phyloP scores from a whole-genome alignment of 768 basidiomycete species.

The Cystofilobasidium bisporidii region DNA sequence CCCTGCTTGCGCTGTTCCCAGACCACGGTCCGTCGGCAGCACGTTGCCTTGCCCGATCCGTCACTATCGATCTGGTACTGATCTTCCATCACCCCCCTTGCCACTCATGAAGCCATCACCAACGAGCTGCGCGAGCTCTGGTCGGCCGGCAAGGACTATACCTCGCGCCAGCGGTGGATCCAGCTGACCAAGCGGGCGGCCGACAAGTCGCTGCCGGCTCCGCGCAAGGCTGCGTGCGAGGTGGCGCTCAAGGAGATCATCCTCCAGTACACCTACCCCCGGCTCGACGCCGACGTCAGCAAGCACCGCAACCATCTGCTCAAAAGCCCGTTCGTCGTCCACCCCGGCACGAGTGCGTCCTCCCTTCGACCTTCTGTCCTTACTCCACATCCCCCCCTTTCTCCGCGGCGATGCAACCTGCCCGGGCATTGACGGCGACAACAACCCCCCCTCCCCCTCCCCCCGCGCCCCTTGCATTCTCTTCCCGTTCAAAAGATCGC shows the following conservation, averaged over 20 bases:
- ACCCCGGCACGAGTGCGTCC: slow-evolving; percentile 66
- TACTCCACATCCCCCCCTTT: background rate
- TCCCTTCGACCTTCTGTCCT: background rate
- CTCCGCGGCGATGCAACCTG: no score
- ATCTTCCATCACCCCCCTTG: background rate
- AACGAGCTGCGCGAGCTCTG: background rate
- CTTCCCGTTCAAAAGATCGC: slow-evolving; percentile 48
- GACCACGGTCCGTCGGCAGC: slow-evolving; percentile 43
- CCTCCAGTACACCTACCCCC: slow-evolving; percentile 88
- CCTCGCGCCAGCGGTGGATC: slow-evolving; percentile 7
- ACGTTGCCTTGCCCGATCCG: slow-evolving; percentile 15
- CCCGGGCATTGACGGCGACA: no score
- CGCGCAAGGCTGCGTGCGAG: background rate
- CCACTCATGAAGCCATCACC: background rate
- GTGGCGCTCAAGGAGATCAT: slow-evolving; percentile 72
- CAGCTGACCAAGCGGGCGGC: background rate
- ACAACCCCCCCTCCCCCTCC: background rate
- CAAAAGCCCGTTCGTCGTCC: slow-evolving; percentile 93
- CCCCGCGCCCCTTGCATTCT: background rate
- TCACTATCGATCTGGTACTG: no score
- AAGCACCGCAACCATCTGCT: slow-evolving; percentile 96
- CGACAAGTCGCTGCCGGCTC: background rate
- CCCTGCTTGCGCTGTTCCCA: slow-evolving; percentile 64
- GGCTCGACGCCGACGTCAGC: slow-evolving; percentile 92
- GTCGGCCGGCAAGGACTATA: background rate